Conservation (phyloP, 176 grass and related monocot genomes). For the Triticum dicoccoides region DNA sequence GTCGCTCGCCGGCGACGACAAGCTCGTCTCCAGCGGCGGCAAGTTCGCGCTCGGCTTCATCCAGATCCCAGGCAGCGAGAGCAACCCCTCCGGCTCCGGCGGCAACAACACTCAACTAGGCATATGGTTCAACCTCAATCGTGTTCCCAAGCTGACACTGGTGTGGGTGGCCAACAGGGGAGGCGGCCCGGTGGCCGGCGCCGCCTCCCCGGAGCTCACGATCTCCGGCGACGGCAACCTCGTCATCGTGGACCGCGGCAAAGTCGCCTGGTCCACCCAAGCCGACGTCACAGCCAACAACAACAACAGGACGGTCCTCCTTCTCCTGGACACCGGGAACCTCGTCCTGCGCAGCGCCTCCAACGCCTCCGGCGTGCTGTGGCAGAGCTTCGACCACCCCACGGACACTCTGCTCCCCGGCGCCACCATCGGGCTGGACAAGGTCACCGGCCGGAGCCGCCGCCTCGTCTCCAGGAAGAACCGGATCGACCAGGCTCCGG, state of each 20-base stretch:
- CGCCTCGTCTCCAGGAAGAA: neutral
- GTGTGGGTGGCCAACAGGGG: conserved; percentile 10
- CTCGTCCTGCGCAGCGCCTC: neutral
- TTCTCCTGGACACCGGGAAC: conserved; percentile 2
- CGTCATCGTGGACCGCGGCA: neutral
- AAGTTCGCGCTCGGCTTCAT: conserved; percentile 22
- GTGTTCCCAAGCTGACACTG: neutral
- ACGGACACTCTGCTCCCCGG: conserved; percentile 5
- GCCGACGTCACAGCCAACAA: neutral
- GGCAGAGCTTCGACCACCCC: conserved; percentile 41
- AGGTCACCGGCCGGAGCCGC: conserved; percentile 8
- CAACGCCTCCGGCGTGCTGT: neutral
- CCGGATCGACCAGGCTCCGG: neutral
- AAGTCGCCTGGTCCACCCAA: conserved; percentile 1
- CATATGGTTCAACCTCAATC: conserved; percentile 11
- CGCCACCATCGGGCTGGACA: conserved; percentile 24
- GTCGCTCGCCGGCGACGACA: neutral
- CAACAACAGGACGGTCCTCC: neutral
- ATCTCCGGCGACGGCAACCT: neutral
- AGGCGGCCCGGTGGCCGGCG: neutral
- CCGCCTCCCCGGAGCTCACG: neutral
- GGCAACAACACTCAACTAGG: neutral
- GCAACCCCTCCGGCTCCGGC: no score
- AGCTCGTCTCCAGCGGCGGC: neutral
- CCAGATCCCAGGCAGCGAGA: neutral